These are phyloP conservation scores for Hemerocallis citrina DNA, from an alignment of 106 monocot genomes.

Conservation along the genomic window DNA sequence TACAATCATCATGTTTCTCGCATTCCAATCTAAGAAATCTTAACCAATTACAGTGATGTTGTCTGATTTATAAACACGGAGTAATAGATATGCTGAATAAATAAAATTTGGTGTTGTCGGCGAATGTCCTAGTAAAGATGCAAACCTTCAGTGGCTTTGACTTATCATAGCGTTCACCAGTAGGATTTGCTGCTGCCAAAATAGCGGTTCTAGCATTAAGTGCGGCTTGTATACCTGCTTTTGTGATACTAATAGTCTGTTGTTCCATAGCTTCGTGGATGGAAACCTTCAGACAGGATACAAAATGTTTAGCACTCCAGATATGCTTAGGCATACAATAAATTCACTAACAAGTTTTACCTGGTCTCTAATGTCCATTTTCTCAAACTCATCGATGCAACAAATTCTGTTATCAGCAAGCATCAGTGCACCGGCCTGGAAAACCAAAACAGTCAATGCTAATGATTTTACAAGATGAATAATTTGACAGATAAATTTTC, in stretches of 20 bases:
- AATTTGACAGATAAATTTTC: no score
- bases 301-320: neutral
- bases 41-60: neutral
- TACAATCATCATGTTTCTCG: neutral
- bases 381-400: constrained; percentile 99
- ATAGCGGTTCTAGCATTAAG: constrained; percentile 97
- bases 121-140: neutral
- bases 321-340: neutral
- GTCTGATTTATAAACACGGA: neutral
- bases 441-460: neutral
- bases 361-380: constrained; percentile 97
- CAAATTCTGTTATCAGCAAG: constrained; percentile 98
- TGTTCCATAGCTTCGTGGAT: constrained; percentile 99
- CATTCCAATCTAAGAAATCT: neutral
- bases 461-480: no score
- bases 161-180: constrained; percentile 90
- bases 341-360: constrained; percentile 27
- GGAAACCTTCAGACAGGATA: constrained; percentile 58
- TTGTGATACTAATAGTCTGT: constrained; percentile 98
- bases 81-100: neutral
- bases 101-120: no score
- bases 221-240: constrained; percentile 99
- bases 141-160: constrained; percentile 89
- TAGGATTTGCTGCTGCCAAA: constrained; percentile 97
- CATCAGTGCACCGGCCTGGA: constrained; percentile 95